Evolutionary conservation across 345 rosid species (phyloP), one percentile per base, ranked within the genome.

Genomic region (Euphorbia pulcherrima): DNA sequence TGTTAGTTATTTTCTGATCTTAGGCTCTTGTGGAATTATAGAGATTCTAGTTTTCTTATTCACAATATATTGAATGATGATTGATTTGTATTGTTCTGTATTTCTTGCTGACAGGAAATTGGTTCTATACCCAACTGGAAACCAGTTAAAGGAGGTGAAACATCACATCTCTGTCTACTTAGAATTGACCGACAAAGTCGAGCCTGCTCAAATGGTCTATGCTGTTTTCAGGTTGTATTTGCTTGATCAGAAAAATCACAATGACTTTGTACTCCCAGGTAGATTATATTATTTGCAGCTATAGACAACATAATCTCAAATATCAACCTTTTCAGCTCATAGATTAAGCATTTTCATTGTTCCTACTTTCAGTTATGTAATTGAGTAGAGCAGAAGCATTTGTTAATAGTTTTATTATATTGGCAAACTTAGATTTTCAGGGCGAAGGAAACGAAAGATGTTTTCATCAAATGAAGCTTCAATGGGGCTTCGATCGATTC

Each of bases 71-170:
- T 33, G 23, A 18, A 44, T 66, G 47, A 14, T 8, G 54, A 50
- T 50, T 50, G 24, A n/a, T 8, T 12, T 23, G 28, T 5, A 53
- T n/a, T 13, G 6, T 50, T 28, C n/a, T 51, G 60, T 67, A 21
- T 33, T 2, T 53, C 14, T 53, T 53, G 28, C 21, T 58, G 72
- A 13, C 55, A 86, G 93, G 92, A 88, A 85, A 71, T 74, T 86
- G 73, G 73, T 86, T 40, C 75, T 88, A 54, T 62, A 81, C 66
- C 89, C 93, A 51, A 81, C 74, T 67, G 97, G 97, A 72, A 86
- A 86, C 74, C 76, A 83, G 75, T 78, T 69, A 83, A 88, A 82
- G 81, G 75, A 82, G 20, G 81, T 74, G 59, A 74, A 73, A 70
- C 87, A 83, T 0, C 75, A 86, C 50, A 57, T 86, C 5, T 90